A percentile compares a stretch with the other conserved stretches of the same genome.
Conservation (phyloP, 345 rosid genomes). For the Linum lewisii region DNA sequence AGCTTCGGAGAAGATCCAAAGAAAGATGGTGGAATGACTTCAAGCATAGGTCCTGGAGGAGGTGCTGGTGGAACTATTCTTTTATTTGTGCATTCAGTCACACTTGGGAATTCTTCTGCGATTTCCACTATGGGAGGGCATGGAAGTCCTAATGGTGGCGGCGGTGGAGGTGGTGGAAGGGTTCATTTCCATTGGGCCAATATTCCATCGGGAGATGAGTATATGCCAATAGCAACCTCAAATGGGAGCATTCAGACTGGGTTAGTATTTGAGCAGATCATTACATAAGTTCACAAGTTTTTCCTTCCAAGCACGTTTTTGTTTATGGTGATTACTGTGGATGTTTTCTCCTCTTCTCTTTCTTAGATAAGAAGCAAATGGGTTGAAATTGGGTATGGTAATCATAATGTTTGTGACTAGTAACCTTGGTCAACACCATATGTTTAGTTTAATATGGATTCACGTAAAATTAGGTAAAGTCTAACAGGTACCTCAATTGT, state of each 20-base stretch:
- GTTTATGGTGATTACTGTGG: neutral
- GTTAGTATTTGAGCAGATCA: conserved; percentile 28
- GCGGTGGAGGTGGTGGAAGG: conserved; percentile 96
- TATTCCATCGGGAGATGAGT: conserved; percentile 67
- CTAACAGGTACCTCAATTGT: neutral
- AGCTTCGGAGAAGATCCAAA: conserved; percentile 48
- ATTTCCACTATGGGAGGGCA: conserved; percentile 69
- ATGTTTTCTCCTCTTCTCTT: conserved; percentile 5
- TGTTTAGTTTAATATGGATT: neutral
- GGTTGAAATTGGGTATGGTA: neutral
- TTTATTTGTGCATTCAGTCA: conserved; percentile 47
- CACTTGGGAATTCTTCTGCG: conserved; percentile 40
- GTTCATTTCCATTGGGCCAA: conserved; percentile 87
- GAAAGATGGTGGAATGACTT: conserved; percentile 20
- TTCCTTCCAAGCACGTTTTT: neutral
- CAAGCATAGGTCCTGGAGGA: conserved; percentile 73
- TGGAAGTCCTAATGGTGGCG: conserved; percentile 72
- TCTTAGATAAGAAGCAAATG: conserved; percentile 3
- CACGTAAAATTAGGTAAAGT: neutral
- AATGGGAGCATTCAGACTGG: conserved; percentile 61
- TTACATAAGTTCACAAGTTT: neutral
- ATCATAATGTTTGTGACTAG: neutral
- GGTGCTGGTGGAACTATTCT: conserved; percentile 95
- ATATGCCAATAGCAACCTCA: conserved; percentile 67
- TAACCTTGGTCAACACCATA: neutral